These are phyloP conservation scores for Aspergillus costaricaensis DNA, from an alignment of 2,329 filamentous ascomycete genomes.

Conservation along the genomic window DNA sequence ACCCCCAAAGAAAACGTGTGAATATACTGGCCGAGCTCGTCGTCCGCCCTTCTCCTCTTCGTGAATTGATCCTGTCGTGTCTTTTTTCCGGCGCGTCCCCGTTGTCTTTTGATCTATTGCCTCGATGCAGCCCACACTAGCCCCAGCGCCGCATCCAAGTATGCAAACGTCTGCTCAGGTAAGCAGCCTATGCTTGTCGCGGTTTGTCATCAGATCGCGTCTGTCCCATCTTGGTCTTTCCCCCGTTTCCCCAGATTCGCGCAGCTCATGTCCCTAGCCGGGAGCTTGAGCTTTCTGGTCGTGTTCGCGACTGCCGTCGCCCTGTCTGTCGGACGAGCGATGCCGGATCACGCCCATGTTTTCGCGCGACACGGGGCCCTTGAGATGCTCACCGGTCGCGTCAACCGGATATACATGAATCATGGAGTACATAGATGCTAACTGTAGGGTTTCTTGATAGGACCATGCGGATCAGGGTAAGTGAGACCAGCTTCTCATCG, in stretches of 20 bases:
- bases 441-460: slow-evolving; percentile 25
- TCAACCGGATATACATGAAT: neutral
- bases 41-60: slow-evolving; percentile 5
- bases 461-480: slow-evolving; percentile 50
- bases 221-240: slow-evolving; percentile 11
- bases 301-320: slow-evolving; percentile 2
- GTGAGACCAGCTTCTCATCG: slow-evolving; percentile 26
- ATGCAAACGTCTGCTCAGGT: slow-evolving; percentile 57
- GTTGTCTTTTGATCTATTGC: slow-evolving; percentile 16
- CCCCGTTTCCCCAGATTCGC: slow-evolving; percentile 12
- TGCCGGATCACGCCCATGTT: slow-evolving; percentile 11
- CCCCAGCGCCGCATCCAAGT: slow-evolving; percentile 51
- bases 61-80: slow-evolving; percentile 20
- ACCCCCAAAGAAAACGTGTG: slow-evolving; percentile 11
- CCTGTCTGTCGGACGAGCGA: neutral
- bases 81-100: slow-evolving; percentile 21
- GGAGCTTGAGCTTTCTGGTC: neutral
- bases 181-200: slow-evolving; percentile 44
- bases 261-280: neutral
- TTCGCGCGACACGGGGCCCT: neutral
- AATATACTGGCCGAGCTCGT: slow-evolving; percentile 8
- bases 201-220: slow-evolving; percentile 41
- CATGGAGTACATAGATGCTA: slow-evolving; percentile 8
- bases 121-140: slow-evolving; percentile 50
- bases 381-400: slow-evolving; percentile 15